phyloP scores from a whole-genome alignment of 1,139 yeast species.

The Pichia sp. region DNA sequence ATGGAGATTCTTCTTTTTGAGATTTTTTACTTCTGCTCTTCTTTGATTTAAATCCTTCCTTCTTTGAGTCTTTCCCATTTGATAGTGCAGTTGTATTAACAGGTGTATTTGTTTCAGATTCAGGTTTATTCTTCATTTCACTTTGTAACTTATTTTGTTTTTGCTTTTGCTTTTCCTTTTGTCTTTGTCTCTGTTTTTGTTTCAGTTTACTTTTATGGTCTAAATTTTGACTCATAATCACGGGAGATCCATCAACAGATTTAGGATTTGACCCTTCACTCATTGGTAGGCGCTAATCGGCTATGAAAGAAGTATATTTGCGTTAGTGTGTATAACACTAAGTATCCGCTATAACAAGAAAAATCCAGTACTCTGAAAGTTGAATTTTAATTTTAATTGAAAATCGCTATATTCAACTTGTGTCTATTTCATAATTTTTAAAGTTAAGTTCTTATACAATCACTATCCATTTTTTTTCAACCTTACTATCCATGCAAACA shows the following conservation, averaged over 20 bases:
- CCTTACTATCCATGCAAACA: background rate
- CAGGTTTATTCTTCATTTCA: background rate
- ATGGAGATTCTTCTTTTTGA: background rate
- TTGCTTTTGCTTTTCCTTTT: background rate
- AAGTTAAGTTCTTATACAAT: background rate
- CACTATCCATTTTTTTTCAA: background rate
- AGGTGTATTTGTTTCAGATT: background rate
- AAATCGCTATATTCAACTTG: background rate
- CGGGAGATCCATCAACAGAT: background rate
- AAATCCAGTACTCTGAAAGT: background rate
- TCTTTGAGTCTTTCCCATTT: background rate
- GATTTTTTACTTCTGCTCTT: background rate
- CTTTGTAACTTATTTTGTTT: background rate
- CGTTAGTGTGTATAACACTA: too few relatives aligned
- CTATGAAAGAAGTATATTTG: background rate
- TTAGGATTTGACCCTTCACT: background rate
- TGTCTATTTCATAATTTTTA: too few relatives aligned
- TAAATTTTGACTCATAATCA: background rate
- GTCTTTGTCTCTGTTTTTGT: conserved; percentile 2
- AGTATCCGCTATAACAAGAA: too few relatives aligned
- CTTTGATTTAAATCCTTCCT: background rate
- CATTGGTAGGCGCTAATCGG: background rate
- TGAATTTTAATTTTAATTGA: background rate
- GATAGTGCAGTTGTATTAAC: background rate
- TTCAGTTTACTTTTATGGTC: background rate